Conservation (phyloP, 2,329 filamentous ascomycete genomes). For the Ophiostoma quercus region DNA sequence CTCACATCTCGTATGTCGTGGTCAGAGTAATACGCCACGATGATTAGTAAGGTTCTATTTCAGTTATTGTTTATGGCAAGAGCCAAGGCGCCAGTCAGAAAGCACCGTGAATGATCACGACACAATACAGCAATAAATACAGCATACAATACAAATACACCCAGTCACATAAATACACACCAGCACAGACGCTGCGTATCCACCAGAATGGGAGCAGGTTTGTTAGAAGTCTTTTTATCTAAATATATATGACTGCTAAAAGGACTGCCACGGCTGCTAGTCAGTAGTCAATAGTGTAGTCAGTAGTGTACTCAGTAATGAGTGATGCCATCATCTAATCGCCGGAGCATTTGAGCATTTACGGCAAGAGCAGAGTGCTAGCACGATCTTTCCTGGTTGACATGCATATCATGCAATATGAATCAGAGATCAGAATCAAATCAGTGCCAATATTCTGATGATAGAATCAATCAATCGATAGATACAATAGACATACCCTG, state of each 20-base stretch:
- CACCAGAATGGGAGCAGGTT: slow-evolving; percentile 8
- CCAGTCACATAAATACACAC: not conserved
- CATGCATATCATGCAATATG: not conserved
- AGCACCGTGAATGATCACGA: not conserved
- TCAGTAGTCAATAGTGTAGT: too few relatives aligned
- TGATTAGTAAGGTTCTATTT: too few relatives aligned
- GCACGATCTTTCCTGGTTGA: not conserved
- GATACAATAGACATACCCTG: not conserved
- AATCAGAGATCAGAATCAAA: not conserved
- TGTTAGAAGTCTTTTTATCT: not conserved
- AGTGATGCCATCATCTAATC: too few relatives aligned
- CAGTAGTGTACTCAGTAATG: too few relatives aligned
- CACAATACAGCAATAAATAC: not conserved
- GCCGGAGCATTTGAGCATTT: not conserved
- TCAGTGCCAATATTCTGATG: not conserved
- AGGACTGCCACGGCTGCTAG: too few relatives aligned
- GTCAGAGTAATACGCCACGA: too few relatives aligned
- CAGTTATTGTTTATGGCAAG: not conserved
- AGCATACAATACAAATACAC: not conserved
- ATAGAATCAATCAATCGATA: not conserved
- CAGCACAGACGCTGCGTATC: slow-evolving; percentile 11
- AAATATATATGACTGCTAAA: too few relatives aligned
- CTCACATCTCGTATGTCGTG: not conserved
- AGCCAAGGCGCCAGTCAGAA: not conserved
- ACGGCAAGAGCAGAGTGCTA: not conserved